Conservation (phyloP, 371 early-diverging fungal species). For the Mortierella sp. region DNA sequence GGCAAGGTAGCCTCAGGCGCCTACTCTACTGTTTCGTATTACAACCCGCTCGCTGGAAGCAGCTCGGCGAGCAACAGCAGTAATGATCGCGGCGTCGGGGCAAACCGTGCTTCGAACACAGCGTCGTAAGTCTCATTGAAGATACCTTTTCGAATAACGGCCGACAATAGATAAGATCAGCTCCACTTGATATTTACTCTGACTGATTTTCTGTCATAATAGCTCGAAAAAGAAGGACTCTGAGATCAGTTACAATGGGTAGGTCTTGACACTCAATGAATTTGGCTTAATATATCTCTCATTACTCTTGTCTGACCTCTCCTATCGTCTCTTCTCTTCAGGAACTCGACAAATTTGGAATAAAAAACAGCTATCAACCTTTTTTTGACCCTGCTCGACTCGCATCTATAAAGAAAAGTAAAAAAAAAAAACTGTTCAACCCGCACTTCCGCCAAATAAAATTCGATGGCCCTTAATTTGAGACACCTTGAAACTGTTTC, state of each 20-base stretch:
- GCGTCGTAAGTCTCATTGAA: slow-evolving; percentile 20
- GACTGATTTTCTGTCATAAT: background rate
- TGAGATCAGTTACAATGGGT: slow-evolving; percentile 52
- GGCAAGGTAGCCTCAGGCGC: slow-evolving; percentile 47
- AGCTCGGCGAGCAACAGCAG: background rate
- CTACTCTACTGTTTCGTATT: slow-evolving; percentile 40
- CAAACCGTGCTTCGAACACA: background rate
- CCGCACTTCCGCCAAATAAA: too few relatives aligned
- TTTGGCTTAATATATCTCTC: background rate
- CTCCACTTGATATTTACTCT: background rate
- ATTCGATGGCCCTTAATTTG: too few relatives aligned
- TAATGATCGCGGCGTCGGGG: background rate
- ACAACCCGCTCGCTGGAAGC: slow-evolving; percentile 31
- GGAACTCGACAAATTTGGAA: slow-evolving; percentile 44
- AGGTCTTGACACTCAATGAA: background rate
- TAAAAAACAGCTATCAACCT: background rate
- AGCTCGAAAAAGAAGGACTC: slow-evolving; percentile 46
- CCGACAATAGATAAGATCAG: too few relatives aligned
- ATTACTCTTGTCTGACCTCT: background rate
- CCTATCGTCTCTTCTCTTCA: background rate
- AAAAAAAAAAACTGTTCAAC: background rate
- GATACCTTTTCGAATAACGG: too few relatives aligned
- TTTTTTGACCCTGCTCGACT: background rate
- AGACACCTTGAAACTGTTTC: too few relatives aligned
- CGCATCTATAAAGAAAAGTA: background rate